Conservation (phyloP, 2,329 filamentous ascomycete species). For the Aureobasidium vineae region DNA sequence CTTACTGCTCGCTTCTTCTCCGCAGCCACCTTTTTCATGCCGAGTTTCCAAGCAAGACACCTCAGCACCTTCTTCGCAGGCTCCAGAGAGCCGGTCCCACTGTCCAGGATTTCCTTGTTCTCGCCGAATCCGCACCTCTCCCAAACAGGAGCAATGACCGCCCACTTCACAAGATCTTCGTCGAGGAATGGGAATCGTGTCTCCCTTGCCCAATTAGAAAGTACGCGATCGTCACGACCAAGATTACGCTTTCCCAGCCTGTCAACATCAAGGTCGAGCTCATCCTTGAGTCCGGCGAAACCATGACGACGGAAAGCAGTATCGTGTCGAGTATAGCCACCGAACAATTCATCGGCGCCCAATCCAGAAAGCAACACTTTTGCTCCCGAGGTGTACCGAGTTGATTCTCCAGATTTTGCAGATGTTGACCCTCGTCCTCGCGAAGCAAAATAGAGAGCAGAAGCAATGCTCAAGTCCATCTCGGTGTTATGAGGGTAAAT, state of each 20-base stretch:
- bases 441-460: constrained; percentile 91
- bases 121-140: constrained; percentile 79
- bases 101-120: constrained; percentile 30
- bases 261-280: constrained; percentile 80
- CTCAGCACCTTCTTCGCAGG: constrained; percentile 79
- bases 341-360: constrained; percentile 94
- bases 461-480: constrained; percentile 96
- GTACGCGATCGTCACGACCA: constrained; percentile 86
- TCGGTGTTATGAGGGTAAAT: constrained; percentile 96
- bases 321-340: constrained; percentile 82
- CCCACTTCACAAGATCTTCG: constrained; percentile 79
- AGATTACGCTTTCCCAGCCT: constrained; percentile 92
- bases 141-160: constrained; percentile 69
- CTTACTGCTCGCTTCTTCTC: constrained; percentile 90
- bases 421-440: constrained; percentile 59
- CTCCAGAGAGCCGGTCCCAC: constrained; percentile 54
- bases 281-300: constrained; percentile 70
- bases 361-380: constrained; percentile 87
- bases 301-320: constrained; percentile 69
- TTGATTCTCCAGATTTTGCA: constrained; percentile 31
- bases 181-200: constrained; percentile 89
- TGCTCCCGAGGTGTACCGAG: constrained; percentile 64
- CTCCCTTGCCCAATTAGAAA: constrained; percentile 86
- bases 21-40: constrained; percentile 67
- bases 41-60: constrained; percentile 70